phyloP scores from a whole-genome alignment of 352 stramenopile species.

The Globisporangium recalcitrans region DNA sequence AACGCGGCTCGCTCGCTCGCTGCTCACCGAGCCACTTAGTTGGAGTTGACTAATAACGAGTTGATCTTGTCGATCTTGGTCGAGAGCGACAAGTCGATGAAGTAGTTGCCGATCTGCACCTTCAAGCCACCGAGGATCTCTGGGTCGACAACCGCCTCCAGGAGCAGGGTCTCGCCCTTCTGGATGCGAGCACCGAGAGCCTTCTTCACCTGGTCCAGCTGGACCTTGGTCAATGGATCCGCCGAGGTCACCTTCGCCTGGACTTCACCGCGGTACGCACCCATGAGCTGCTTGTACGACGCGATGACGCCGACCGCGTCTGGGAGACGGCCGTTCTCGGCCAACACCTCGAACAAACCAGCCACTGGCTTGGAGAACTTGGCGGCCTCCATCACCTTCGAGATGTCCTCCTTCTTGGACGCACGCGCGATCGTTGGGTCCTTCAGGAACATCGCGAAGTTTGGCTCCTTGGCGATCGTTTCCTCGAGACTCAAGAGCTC shows the following conservation, averaged over 20 bases:
- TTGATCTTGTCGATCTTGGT: slow-evolving; percentile 95
- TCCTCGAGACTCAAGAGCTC: slow-evolving; percentile 83
- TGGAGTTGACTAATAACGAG: slow-evolving; percentile 71
- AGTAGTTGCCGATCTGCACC: slow-evolving; percentile 97
- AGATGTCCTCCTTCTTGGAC: slow-evolving; percentile 92
- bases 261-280: slow-evolving; percentile 92
- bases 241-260: slow-evolving; percentile 96
- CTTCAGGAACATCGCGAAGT: slow-evolving; percentile 93
- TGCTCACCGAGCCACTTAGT: slow-evolving; percentile 19
- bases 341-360: slow-evolving; percentile 95
- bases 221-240: slow-evolving; percentile 89
- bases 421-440: slow-evolving; percentile 94
- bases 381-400: slow-evolving; percentile 83
- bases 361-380: slow-evolving; percentile 93
- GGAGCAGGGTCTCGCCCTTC: slow-evolving; percentile 89
- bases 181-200: slow-evolving; percentile 86
- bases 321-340: slow-evolving; percentile 93
- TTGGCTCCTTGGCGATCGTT: slow-evolving; percentile 80
- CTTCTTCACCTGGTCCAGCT: slow-evolving; percentile 92
- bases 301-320: slow-evolving; percentile 86
- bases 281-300: slow-evolving; percentile 93
- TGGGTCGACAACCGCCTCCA: slow-evolving; percentile 91
- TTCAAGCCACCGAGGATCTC: slow-evolving; percentile 94
- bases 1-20: slow-evolving; percentile 3
- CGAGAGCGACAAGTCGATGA: slow-evolving; percentile 94